Conservation (phyloP, 2,329 filamentous ascomycete species). For the Neophaeococcomyces aloes region DNA sequence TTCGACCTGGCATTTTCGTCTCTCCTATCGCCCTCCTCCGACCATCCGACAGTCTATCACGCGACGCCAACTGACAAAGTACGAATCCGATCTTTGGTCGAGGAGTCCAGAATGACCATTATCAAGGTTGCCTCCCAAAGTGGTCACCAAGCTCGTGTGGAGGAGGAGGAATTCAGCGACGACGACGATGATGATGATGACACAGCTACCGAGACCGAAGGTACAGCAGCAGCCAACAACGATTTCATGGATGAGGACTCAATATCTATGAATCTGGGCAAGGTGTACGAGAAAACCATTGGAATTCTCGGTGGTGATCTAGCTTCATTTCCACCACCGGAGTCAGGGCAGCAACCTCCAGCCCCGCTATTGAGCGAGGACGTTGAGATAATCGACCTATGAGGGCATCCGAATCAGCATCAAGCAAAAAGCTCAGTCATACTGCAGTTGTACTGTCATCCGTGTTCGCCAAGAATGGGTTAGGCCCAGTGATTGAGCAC, state of each 20-base stretch:
- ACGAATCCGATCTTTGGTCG: constrained; percentile 43
- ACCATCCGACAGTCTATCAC: constrained; percentile 47
- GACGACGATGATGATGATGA: constrained; percentile 6
- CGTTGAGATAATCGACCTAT: constrained; percentile 8
- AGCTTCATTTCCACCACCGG: constrained; percentile 2
- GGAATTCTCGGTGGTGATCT: constrained; percentile 20
- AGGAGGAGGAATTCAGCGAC: constrained; percentile 14
- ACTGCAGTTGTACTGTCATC: no score
- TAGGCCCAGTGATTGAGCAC: neutral
- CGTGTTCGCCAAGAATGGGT: neutral
- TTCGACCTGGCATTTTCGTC: constrained; percentile 76
- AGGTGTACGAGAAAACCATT: constrained; percentile 19
- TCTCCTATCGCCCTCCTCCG: constrained; percentile 42
- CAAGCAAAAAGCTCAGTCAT: neutral
- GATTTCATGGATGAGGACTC: constrained; percentile 7
- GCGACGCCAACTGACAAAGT: constrained; percentile 71
- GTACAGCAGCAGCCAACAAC: constrained; percentile 5
- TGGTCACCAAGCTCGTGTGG: constrained; percentile 8
- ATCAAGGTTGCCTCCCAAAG: constrained; percentile 16
- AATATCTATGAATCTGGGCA: constrained; percentile 12
- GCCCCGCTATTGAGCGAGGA: neutral
- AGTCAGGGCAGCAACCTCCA: neutral
- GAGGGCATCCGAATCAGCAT: neutral
- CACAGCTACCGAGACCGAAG: constrained; percentile 4
- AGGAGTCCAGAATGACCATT: constrained; percentile 18